Conservation (phyloP, 805 yeast species). For the Kodamaea kakaduensis region DNA sequence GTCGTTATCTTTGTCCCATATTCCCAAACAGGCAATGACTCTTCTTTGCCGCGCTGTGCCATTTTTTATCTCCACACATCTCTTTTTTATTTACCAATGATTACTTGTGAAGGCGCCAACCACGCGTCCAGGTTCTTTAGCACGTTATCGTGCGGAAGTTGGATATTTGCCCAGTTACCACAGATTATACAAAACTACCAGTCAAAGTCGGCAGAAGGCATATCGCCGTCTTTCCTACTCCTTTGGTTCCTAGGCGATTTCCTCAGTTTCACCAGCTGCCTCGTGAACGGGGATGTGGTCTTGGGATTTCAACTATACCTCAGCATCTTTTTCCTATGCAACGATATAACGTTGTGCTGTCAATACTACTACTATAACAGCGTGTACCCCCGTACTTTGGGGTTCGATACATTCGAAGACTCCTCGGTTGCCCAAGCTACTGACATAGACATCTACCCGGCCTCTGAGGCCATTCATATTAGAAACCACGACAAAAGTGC, state of each 20-base stretch:
- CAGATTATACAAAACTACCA: constrained; percentile 60
- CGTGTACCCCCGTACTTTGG: constrained; percentile 24
- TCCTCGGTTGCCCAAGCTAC: constrained; percentile 1
- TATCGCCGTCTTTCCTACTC: constrained; percentile 54
- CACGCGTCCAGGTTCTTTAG: constrained; percentile 16
- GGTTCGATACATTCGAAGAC: constrained; percentile 3
- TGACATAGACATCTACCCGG: constrained; percentile 7
- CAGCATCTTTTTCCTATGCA: constrained; percentile 37
- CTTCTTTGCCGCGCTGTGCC: constrained; percentile 1
- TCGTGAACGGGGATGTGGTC: constrained; percentile 32
- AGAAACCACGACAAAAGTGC: constrained; percentile 6
- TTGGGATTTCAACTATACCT: constrained; percentile 37
- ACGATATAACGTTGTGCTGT: constrained; percentile 36
- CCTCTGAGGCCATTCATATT: constrained; percentile 12
- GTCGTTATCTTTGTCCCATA: no score
- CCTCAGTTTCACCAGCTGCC: constrained; percentile 38
- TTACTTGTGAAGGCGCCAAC: constrained; percentile 5
- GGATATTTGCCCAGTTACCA: constrained; percentile 75
- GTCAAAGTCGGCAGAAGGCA: constrained; percentile 62
- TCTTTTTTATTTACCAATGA: constrained; percentile 2
- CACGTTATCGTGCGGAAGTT: constrained; percentile 44
- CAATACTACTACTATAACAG: constrained; percentile 42
- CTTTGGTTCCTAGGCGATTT: constrained; percentile 60
- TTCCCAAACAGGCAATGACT: constrained; percentile 4
- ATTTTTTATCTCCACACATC: constrained; percentile 1